Evolutionary conservation across 2,329 filamentous ascomycete species (phyloP).

Genomic region (Trichoderma sp.): DNA sequence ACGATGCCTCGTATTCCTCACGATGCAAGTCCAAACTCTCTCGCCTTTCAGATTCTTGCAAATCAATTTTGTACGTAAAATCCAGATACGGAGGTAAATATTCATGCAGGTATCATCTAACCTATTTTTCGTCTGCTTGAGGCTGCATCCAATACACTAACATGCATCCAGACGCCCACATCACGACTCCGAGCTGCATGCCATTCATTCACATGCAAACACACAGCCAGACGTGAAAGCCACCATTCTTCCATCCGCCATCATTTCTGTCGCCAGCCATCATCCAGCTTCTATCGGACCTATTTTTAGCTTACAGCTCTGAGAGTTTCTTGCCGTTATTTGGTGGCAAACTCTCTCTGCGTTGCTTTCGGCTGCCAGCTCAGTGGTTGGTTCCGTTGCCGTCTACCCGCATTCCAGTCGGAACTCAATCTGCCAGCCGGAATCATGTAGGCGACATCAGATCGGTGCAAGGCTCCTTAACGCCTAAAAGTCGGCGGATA

Average conservation of each 20-base stretch:
- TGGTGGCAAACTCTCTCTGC: neutral
- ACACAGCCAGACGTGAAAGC: neutral
- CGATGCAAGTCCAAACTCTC: neutral
- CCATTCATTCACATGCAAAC: neutral
- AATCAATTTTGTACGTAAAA: neutral
- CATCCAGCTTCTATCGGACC: neutral
- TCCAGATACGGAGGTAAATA: neutral
- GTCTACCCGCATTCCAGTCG: slow-evolving; percentile 13
- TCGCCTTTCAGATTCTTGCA: neutral
- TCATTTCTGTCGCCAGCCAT: neutral
- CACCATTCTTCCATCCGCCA: neutral
- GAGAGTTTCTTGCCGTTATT: neutral
- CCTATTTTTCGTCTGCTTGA: neutral
- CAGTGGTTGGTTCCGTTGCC: neutral
- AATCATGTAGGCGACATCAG: neutral
- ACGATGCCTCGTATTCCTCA: neutral
- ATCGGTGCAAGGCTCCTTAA: neutral
- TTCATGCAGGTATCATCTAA: neutral
- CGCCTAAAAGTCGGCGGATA: neutral
- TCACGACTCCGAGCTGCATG: neutral
- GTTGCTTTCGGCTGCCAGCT: slow-evolving; percentile 1
- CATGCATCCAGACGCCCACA: neutral
- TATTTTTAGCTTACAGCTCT: neutral
- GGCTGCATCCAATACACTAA: neutral
- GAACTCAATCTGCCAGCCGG: neutral